Base-by-base conservation (phyloP, 768 basidiomycete species). In the Psilocybe cyanescens region DNA sequence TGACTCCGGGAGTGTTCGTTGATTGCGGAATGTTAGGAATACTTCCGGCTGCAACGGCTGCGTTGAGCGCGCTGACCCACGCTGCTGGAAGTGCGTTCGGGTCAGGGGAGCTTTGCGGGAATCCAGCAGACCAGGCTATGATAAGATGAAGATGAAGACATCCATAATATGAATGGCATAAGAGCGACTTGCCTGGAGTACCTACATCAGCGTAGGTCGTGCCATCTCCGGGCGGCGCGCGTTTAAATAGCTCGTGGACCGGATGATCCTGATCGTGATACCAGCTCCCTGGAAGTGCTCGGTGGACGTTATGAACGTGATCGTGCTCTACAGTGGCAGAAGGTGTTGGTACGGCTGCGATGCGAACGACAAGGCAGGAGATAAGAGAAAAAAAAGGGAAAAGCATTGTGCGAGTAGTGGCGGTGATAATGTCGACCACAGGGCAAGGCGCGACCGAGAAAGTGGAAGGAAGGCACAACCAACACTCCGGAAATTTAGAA, bases 21-120 rank as follows among this genome's bases (percentile, higher is more conserved):
- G 90, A 76, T 16, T 74, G 65, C 1, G 88, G 84, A 60, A 95
- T 78, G 63, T 85, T 71, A 0, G 95, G 95, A 57, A 97, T 91
- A 64, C 82, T 84, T 33, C 91, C 89, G 4, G 87, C 84, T 1
- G 80, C 69, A 16, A 88, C 78, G 17, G 90, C 91, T 16, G 77
- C 80, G 51, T 84, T 79, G 63, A 95, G 80, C 5, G 92, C 91
- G 67, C 84, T 82, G 29, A 84, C 68, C 95, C 95, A 97, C 31
- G 75, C 78, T 60, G 80, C 71, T 12, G 94, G 94, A 60, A 92
- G 77, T 6, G 69, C 63, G 33, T 72, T 70, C 0, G 79, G 71
- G 61, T 87, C 82, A n/a, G 86, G 85, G 6, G 76, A 63, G 8
- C 61, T 74, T 16, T 62, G 45, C 8, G 94, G 92, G 72, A 84